A percentile compares a stretch with the other conserved stretches of the same genome.
These are phyloP conservation scores for Salvia splendens DNA, from an alignment of 257 asterid species.

Conservation along the genomic window DNA sequence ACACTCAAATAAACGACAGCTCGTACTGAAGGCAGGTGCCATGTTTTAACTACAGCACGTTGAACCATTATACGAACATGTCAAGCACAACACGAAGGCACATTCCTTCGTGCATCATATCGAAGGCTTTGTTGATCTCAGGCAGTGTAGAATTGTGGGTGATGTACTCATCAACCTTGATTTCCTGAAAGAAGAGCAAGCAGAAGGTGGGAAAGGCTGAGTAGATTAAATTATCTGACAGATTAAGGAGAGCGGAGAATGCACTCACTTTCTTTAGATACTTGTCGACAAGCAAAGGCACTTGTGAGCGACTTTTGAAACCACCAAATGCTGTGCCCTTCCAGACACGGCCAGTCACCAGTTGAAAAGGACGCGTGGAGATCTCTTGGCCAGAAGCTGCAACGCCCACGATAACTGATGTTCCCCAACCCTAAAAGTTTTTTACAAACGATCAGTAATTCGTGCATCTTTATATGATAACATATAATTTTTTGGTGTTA, in stretches of 20 bases:
- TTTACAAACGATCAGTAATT: slow-evolving; percentile 26
- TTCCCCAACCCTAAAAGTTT: slow-evolving; percentile 87
- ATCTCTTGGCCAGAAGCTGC: slow-evolving; percentile 99
- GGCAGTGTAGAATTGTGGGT: slow-evolving; percentile 74
- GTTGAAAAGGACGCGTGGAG: slow-evolving; percentile 94
- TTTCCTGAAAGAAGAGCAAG: slow-evolving; percentile 57
- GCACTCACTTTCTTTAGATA: slow-evolving; percentile 76
- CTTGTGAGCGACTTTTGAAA: slow-evolving; percentile 96
- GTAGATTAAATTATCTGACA: neutral
- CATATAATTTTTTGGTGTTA: too few relatives aligned
- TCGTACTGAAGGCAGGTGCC: neutral
- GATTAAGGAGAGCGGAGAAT: neutral
- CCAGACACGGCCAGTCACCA: slow-evolving; percentile 99
- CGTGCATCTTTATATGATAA: neutral
- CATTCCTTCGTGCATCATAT: slow-evolving; percentile 85
- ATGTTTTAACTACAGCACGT: neutral
- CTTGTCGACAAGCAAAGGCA: slow-evolving; percentile 96
- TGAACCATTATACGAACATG: slow-evolving; percentile 41
- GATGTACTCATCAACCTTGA: slow-evolving; percentile 94
- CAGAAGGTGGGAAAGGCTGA: neutral
- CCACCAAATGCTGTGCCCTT: slow-evolving; percentile 99
- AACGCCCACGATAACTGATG: slow-evolving; percentile 98
- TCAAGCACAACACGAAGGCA: slow-evolving; percentile 89
- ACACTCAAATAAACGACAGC: neutral
- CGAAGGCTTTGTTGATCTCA: slow-evolving; percentile 80